Base-by-base conservation (phyloP, 192 early-diverging fungal genomes). In the Chytriomyces sp. region DNA sequence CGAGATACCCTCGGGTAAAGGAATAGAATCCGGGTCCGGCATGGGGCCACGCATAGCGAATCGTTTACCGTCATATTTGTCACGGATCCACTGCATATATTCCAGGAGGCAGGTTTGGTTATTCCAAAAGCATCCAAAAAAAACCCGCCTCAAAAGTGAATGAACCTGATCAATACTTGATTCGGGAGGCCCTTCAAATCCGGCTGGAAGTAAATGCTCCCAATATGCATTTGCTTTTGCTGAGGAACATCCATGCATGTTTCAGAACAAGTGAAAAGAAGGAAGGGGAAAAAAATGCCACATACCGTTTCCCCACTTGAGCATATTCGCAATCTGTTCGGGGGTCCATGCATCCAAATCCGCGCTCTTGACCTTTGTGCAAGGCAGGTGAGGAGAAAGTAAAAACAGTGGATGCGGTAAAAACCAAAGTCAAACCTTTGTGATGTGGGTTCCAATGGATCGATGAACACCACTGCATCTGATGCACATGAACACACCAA, bases 401-500 rank as follows among this genome's bases (percentile, higher is more conserved):
- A 9, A 45, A 23, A 16, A 26, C 65, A 81, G 24, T 9, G 35
- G n/a, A 62, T 75, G 20, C 35, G 23, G 23, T 16, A 44, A 43
- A 24, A 46, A 49, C 50, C 50, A 11, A 47, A 11, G 49, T 13
- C 53, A 23, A n/a, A 93, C 93, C 93, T 91, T 94, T 91, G 89
- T 90, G 70, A 95, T 93, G 79, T 95, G 93, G 24, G 92, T 93
- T 61, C 93, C 93, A 86, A 95, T 89, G 7, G 91, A 92, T 7
- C 93, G 88, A 80, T 95, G 93, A 61, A 91, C 84, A 26, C 93
- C 93, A 26, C 89, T 91, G 82, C 97, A 99, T 5, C 95, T 88
- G 43, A 98, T 97, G 85, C 97, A 99, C 48, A 99, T 79, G 76
- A 99, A 97, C 50, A 96, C 85, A 5, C 96, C 95, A 49, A 98